Percentiles rank a stretch among this genome's conserved stretches.
Evolutionary conservation across 148 eudicot genomes (phyloP).

Genomic region (Rhododendron henanense): DNA sequence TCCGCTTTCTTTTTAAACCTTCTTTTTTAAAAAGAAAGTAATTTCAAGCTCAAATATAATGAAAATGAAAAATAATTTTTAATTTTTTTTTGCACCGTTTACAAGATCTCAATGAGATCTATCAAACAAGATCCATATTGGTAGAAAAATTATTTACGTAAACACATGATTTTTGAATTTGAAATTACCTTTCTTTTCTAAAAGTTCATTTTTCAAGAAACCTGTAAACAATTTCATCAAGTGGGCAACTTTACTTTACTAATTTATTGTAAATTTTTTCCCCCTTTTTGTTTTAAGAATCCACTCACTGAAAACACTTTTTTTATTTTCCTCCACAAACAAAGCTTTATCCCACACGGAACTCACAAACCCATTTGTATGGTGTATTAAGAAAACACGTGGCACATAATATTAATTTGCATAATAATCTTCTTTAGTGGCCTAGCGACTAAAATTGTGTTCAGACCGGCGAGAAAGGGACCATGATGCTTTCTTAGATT

Average conservation of each 20-base stretch:
- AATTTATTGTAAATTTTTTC: not conserved
- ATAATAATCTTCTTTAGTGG: not conserved
- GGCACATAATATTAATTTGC: not conserved
- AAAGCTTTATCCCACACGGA: not conserved
- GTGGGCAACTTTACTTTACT: not conserved
- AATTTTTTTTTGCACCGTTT: no score
- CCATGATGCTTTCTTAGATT: not conserved
- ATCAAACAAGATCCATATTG: no score
- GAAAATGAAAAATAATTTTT: no score
- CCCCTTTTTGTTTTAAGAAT: not conserved
- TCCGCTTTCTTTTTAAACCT: no score
- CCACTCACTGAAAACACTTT: not conserved
- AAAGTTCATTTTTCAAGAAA: not conserved
- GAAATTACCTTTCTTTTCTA: no score
- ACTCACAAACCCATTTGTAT: not conserved
- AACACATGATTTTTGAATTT: no score
- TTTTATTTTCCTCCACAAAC: not conserved
- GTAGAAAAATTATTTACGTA: no score
- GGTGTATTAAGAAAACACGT: not conserved
- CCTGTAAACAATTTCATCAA: not conserved
- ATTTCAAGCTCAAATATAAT: no score
- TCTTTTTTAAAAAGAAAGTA: no score
- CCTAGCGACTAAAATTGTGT: no score
- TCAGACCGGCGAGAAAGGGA: not conserved
- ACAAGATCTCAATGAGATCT: no score